Conservation (phyloP, 1,284 basidiomycete genomes). For the Sporisorium reilianum region DNA sequence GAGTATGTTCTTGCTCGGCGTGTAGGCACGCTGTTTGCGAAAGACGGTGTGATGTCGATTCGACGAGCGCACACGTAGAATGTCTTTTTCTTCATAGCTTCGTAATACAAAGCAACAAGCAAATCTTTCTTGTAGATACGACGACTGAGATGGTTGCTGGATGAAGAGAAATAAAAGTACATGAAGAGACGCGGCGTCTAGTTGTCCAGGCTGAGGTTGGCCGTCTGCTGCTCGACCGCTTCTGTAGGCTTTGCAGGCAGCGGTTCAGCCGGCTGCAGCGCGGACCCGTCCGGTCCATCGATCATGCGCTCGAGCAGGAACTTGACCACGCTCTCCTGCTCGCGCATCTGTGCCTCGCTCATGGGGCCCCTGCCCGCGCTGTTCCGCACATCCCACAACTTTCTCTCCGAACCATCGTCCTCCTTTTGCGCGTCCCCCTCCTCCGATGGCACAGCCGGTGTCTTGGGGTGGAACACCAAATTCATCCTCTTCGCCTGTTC, state of each 20-base stretch:
- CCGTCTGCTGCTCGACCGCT: slow-evolving; percentile 23
- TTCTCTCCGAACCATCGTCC: slow-evolving; percentile 53
- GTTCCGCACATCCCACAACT: slow-evolving; percentile 67
- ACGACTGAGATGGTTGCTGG: too few relatives aligned
- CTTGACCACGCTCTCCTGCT: slow-evolving; percentile 64
- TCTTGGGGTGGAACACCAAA: slow-evolving; percentile 36
- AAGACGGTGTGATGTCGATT: too few relatives aligned
- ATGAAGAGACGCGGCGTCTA: not conserved
- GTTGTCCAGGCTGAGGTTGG: slow-evolving; percentile 29
- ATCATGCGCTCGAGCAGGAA: slow-evolving; percentile 60
- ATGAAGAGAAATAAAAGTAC: slow-evolving; percentile 27
- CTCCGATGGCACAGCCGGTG: not conserved
- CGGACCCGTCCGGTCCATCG: slow-evolving; percentile 39
- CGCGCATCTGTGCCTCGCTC: slow-evolving; percentile 67
- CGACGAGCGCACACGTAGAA: not conserved
- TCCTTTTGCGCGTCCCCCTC: slow-evolving; percentile 30
- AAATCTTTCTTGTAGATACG: not conserved
- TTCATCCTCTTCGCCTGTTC: slow-evolving; percentile 39
- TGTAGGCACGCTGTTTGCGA: too few relatives aligned
- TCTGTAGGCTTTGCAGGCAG: slow-evolving; percentile 18
- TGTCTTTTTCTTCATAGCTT: slow-evolving; percentile 4
- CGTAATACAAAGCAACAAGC: slow-evolving; percentile 20
- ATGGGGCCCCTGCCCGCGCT: slow-evolving; percentile 66
- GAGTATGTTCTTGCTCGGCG: not conserved
- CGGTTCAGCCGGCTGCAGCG: slow-evolving; percentile 25